phyloP scores from a whole-genome alignment of 768 basidiomycete species.

The Nevesoporus exiguus region DNA sequence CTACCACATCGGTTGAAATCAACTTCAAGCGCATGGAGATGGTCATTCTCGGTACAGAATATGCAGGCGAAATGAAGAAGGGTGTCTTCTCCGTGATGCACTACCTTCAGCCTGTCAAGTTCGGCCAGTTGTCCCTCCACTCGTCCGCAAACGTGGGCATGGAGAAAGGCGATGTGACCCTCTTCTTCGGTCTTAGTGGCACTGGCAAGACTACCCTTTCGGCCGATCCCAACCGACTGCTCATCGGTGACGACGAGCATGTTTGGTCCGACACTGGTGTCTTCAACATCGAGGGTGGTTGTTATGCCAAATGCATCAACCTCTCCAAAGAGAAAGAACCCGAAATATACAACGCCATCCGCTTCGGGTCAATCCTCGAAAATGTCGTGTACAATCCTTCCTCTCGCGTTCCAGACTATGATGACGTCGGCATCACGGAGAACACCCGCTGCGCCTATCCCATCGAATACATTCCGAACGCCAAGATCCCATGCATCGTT shows the following conservation, averaged over 20 bases:
- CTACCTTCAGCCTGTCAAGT: conserved; percentile 98
- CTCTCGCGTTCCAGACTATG: conserved; percentile 85
- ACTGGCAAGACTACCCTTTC: conserved; percentile 99
- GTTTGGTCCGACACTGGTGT: conserved; percentile 99
- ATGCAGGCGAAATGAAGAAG: conserved; percentile 99
- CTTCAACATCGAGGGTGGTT: conserved; percentile 99
- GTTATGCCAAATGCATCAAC: conserved; percentile 98
- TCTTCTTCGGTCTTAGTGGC: conserved; percentile 98
- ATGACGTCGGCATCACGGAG: conserved; percentile 95
- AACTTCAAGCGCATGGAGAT: conserved; percentile 99
- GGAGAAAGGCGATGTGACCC: conserved; percentile 85
- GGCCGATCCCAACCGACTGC: conserved; percentile 87
- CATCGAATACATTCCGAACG: conserved; percentile 95
- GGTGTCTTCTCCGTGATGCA: conserved; percentile 99
- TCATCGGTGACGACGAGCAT: conserved; percentile 99
- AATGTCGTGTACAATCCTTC: conserved; percentile 95
- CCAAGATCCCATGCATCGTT: conserved; percentile 88
- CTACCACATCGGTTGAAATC: conserved; percentile 97
- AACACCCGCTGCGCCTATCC: conserved; percentile 99
- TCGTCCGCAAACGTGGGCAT: conserved; percentile 96
- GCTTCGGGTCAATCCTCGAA: conserved; percentile 95
- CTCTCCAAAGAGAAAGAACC: conserved; percentile 97
- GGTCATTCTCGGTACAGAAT: conserved; percentile 99
- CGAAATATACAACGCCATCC: conserved; percentile 94
- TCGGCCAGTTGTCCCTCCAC: conserved; percentile 95